phyloP scores from a whole-genome alignment of 2,329 filamentous ascomycete genomes.

The Cercospora zeae-maydis region DNA sequence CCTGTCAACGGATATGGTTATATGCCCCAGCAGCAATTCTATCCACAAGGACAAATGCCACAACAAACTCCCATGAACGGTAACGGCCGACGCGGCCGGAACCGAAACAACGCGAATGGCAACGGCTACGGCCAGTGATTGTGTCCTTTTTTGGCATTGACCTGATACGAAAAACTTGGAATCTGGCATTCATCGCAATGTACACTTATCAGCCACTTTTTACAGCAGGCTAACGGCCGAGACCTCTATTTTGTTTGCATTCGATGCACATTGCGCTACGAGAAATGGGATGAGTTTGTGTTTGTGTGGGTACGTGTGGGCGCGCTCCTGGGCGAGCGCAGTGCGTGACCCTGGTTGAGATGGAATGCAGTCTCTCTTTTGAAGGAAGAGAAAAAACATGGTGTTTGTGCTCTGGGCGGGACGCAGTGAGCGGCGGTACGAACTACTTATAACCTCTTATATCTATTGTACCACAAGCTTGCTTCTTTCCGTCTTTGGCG shows the following conservation, averaged over 20 bases:
- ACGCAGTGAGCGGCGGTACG: too few relatives aligned
- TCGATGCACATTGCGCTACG: not conserved
- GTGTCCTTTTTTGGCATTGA: not conserved
- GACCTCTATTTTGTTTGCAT: not conserved
- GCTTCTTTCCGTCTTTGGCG: too few relatives aligned
- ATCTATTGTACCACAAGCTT: too few relatives aligned
- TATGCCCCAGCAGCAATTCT: conserved; percentile 28
- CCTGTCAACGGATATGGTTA: conserved; percentile 30
- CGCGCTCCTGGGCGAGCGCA: not conserved
- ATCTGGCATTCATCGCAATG: conserved; percentile 6
- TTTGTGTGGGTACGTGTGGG: not conserved
- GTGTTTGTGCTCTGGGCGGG: too few relatives aligned
- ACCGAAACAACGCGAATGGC: conserved; percentile 4
- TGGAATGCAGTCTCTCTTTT: too few relatives aligned
- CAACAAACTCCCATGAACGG: conserved; percentile 21
- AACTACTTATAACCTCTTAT: too few relatives aligned
- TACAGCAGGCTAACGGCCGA: conserved; percentile 1
- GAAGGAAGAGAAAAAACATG: too few relatives aligned
- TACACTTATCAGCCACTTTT: not conserved
- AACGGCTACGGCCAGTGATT: conserved; percentile 6
- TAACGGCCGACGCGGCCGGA: conserved; percentile 21
- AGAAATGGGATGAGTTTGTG: not conserved
- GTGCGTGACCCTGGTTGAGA: too few relatives aligned
- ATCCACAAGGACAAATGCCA: conserved; percentile 25
- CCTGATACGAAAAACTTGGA: not conserved